These are phyloP conservation scores for Podila epigama DNA, from an alignment of 192 early-diverging fungal species.

Conservation along the genomic window DNA sequence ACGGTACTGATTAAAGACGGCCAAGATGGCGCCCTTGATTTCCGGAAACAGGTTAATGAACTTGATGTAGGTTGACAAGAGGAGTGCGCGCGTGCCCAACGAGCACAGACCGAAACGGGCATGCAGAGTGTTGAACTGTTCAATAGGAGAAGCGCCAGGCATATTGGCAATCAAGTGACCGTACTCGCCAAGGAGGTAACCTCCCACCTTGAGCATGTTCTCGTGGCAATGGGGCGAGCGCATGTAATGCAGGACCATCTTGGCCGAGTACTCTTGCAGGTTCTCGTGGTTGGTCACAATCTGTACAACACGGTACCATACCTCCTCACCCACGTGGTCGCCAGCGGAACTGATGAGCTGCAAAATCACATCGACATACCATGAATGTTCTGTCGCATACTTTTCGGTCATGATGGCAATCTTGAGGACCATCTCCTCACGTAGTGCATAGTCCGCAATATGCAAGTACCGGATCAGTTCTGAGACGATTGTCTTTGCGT, in stretches of 20 bases:
- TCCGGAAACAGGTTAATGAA: slow-evolving; percentile 98
- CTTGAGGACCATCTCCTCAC: slow-evolving; percentile 98
- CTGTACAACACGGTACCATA: slow-evolving; percentile 98
- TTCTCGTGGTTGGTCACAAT: slow-evolving; percentile 96
- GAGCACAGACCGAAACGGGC: slow-evolving; percentile 87
- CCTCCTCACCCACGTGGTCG: slow-evolving; percentile 95
- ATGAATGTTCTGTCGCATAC: slow-evolving; percentile 95
- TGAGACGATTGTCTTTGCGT: slow-evolving; percentile 84
- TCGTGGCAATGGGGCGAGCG: slow-evolving; percentile 94
- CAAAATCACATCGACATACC: slow-evolving; percentile 99
- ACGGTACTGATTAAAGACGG: slow-evolving; percentile 87
- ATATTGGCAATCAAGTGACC: slow-evolving; percentile 94
- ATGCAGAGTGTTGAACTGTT: slow-evolving; percentile 96
- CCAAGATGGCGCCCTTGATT: slow-evolving; percentile 87
- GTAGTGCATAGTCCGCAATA: slow-evolving; percentile 87
- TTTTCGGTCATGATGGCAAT: slow-evolving; percentile 99
- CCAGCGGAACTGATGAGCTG: slow-evolving; percentile 95
- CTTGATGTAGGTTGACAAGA: slow-evolving; percentile 94
- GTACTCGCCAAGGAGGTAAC: slow-evolving; percentile 97
- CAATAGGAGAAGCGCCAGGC: slow-evolving; percentile 84
- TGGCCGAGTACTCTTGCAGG: slow-evolving; percentile 92
- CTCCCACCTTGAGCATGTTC: slow-evolving; percentile 94
- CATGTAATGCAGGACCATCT: slow-evolving; percentile 82
- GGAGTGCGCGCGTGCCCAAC: slow-evolving; percentile 78
- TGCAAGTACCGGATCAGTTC: slow-evolving; percentile 93